Percentiles rank a stretch among this genome's conserved stretches.
phyloP scores from a whole-genome alignment of 768 basidiomycete genomes.

The Hypholoma sublateritium region DNA sequence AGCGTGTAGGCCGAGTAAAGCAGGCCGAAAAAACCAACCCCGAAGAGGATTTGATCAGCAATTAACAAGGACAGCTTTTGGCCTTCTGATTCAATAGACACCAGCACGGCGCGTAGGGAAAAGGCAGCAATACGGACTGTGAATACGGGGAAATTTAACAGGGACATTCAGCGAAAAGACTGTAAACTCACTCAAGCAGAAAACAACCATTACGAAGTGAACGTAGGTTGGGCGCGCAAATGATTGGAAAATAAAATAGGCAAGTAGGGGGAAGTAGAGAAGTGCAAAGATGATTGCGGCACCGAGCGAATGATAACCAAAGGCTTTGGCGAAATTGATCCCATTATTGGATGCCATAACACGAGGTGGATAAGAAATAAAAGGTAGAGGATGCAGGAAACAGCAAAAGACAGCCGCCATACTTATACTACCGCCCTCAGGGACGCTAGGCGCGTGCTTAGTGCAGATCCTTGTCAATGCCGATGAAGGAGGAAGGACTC shows the following conservation, averaged over 20 bases:
- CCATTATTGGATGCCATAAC: no score
- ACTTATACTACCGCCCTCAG: no score
- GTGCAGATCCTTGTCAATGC: no score
- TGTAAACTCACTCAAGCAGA: constrained; percentile 35
- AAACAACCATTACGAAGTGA: constrained; percentile 32
- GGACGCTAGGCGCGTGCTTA: no score
- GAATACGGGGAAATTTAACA: no score
- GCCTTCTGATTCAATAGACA: constrained; percentile 28
- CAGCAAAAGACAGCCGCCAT: background rate
- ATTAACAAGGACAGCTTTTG: constrained; percentile 33
- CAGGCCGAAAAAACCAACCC: constrained; percentile 44
- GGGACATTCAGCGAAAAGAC: background rate
- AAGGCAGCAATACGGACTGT: constrained; percentile 43
- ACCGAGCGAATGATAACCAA: constrained; percentile 33
- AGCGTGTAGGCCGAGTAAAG: constrained; percentile 41
- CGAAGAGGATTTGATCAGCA: constrained; percentile 36
- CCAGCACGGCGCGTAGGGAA: constrained; percentile 36
- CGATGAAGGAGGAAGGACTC: no score
- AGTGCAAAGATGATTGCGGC: constrained; percentile 36
- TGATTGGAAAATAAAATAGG: constrained; percentile 29
- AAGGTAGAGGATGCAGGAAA: background rate
- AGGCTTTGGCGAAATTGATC: constrained; percentile 31
- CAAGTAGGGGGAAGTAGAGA: constrained; percentile 30
- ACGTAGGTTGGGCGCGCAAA: constrained; percentile 33
- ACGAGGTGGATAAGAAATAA: no score